Evolutionary conservation across 192 early-diverging fungal species (phyloP).

Genomic region (Backusella tuberculispora): DNA sequence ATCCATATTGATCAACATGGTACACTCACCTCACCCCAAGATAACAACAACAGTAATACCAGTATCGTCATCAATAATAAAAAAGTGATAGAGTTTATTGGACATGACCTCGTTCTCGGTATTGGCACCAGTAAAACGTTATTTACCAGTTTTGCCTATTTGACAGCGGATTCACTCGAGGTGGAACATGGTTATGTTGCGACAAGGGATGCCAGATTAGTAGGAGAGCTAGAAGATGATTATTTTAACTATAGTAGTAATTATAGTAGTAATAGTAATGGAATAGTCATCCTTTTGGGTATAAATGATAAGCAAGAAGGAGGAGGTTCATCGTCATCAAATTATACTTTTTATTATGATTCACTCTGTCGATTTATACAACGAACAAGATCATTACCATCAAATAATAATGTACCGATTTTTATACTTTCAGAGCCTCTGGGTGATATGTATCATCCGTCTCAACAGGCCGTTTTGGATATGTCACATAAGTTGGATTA

Average conservation of each 20-base stretch:
- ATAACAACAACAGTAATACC: too few relatives aligned
- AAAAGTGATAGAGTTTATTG: conserved; percentile 32
- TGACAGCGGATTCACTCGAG: conserved; percentile 18
- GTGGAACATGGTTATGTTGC: conserved; percentile 30
- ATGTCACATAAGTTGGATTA: not conserved
- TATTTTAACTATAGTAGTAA: conserved; percentile 22
- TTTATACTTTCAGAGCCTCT: conserved; percentile 33
- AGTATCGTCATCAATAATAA: not conserved
- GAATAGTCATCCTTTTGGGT: conserved; percentile 27
- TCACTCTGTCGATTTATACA: not conserved
- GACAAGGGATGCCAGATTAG: conserved; percentile 18
- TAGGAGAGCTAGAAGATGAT: conserved; percentile 25
- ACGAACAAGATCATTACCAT: not conserved
- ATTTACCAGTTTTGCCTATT: conserved; percentile 34
- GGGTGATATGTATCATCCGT: conserved; percentile 22
- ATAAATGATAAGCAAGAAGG: conserved; percentile 25
- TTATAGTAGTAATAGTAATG: not conserved
- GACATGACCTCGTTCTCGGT: conserved; percentile 27
- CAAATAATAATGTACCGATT: not conserved
- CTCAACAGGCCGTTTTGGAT: conserved; percentile 25
- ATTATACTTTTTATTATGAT: not conserved
- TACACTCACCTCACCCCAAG: not conserved
- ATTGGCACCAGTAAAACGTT: conserved; percentile 18
- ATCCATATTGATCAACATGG: not conserved
- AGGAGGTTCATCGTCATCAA: not conserved